These are phyloP conservation scores for Candida hungchunana DNA, from an alignment of 805 yeast species.

Conservation along the genomic window DNA sequence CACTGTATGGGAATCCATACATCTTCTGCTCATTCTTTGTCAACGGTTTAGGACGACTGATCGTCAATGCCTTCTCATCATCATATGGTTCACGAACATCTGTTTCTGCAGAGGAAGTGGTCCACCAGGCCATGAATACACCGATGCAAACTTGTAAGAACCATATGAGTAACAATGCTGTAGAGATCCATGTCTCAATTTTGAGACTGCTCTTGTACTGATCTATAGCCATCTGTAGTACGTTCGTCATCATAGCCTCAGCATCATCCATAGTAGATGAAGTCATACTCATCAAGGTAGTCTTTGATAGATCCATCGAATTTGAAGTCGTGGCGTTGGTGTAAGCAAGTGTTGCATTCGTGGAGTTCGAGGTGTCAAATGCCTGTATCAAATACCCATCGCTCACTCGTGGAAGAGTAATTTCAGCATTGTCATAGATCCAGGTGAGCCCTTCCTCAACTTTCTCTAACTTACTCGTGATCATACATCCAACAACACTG, in stretches of 20 bases:
- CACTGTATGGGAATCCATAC: conserved; percentile 21
- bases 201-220: conserved; percentile 34
- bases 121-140: conserved; percentile 9
- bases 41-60: conserved; percentile 20
- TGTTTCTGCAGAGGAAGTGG: too few species aligned
- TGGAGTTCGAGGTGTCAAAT: conserved; percentile 9
- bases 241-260: conserved; percentile 22
- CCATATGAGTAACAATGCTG: conserved; percentile 46
- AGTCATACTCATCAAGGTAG: conserved; percentile 11
- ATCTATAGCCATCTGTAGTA: conserved; percentile 28
- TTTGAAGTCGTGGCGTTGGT: conserved; percentile 2
- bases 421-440: conserved; percentile 60
- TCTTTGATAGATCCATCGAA: conserved; percentile 6
- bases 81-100: neutral
- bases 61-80: conserved; percentile 7
- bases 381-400: conserved; percentile 27
- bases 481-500: conserved; percentile 70
- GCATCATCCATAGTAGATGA: conserved; percentile 22
- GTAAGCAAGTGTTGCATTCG: too few species aligned
- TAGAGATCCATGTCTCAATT: conserved; percentile 44
- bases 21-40: conserved; percentile 13
- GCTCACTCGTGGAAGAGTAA: conserved; percentile 52
- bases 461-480: conserved; percentile 65
- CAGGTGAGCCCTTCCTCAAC: conserved; percentile 74
- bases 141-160: conserved; percentile 40